These are phyloP conservation scores for Durio zibethinus DNA, from an alignment of 345 rosid genomes.

Conservation along the genomic window DNA sequence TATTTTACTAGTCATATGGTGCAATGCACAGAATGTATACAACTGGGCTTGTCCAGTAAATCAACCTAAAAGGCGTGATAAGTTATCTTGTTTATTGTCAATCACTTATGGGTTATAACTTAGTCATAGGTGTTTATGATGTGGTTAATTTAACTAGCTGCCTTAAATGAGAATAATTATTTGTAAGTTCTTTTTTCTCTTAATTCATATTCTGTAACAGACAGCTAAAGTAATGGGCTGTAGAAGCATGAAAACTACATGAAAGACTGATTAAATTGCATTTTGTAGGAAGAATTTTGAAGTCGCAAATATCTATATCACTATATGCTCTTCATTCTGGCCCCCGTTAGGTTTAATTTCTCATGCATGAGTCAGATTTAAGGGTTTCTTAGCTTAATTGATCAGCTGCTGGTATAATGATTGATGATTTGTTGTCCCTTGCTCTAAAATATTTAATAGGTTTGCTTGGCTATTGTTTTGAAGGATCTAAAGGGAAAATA, in stretches of 20 bases:
- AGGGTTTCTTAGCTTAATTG: conserved; percentile 7
- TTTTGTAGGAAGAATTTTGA: not conserved
- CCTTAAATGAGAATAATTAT: not conserved
- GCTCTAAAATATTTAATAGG: not conserved
- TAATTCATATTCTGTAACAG: not conserved
- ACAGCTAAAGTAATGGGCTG: not conserved
- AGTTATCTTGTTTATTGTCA: not conserved
- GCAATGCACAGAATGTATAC: not conserved
- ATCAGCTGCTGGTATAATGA: not conserved
- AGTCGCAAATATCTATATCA: not conserved
- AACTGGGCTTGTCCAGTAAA: not conserved
- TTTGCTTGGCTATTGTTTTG: not conserved
- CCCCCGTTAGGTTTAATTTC: not conserved
- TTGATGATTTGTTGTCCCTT: not conserved
- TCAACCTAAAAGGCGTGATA: not conserved
- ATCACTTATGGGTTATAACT: not conserved
- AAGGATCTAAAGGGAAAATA: not conserved
- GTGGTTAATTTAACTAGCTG: not conserved
- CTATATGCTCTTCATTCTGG: not conserved
- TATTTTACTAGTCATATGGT: not conserved
- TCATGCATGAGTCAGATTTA: not conserved
- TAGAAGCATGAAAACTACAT: not conserved
- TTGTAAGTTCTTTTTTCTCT: not conserved
- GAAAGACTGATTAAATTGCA: not conserved
- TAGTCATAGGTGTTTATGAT: not conserved